Evolutionary conservation across 441 rosid genomes (phyloP), one percentile per base, ranked within the genome.

Genomic region (Syzygium malaccense): DNA sequence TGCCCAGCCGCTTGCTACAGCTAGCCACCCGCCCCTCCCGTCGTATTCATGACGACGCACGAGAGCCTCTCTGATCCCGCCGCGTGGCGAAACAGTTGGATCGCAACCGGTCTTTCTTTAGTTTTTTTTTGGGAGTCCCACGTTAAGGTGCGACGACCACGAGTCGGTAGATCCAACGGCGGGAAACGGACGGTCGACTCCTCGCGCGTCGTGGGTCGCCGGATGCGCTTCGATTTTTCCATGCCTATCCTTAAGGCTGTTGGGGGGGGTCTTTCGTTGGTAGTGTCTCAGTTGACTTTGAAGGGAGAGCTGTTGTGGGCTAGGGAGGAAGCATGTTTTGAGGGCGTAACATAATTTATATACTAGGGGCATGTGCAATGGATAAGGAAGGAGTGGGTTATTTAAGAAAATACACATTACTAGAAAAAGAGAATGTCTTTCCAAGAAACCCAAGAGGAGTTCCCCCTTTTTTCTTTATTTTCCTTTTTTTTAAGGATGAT

Each of bases 231-330:
- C 53, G 53, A 12, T 49, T 49, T 49, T 49, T 3, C 14, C 53
- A 11, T 49, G 53, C 53, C 53, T 49, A 49, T 45, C 48, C 48
- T 7, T 45, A 7, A 7, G 48, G 28, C 28, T 33, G 28, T 8
- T 23, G 68, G 20, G 68, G n/a, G 33, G 33, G 68, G 48, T 19
- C 14, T 30, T 51, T 75, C 18, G 56, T 15, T 23, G 49, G 53
- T 58, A 5, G 51, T 28, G 12, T 25, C 85, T 88, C 62, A 7
- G 51, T 88, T 88, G 89, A 85, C 89, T 80, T 80, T 48, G 89
- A 60, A 60, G 89, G 89, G 30, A 71, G 86, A 60, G 48, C 48
- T 41, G 57, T 26, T 12, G 55, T 56, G 86, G 86, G 88, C 71
- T 78, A 20, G 60, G 37, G 49, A 48, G 87, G 58, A 55, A 88